Percentiles rank a stretch among this genome's conserved stretches.
Conservation (phyloP, 768 basidiomycete genomes). For the Amanita pseudoporphyria region DNA sequence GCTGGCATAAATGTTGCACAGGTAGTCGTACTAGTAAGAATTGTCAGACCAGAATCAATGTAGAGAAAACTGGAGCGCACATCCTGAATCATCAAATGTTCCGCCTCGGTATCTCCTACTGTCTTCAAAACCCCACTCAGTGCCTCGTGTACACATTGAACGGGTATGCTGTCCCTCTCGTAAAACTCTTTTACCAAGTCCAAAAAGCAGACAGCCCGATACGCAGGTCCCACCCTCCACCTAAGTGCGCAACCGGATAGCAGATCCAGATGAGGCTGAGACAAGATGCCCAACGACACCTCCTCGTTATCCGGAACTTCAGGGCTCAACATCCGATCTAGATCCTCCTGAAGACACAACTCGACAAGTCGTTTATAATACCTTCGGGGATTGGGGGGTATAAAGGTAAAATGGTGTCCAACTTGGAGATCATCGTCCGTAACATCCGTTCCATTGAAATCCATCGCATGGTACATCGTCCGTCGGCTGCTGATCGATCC, state of each 20-base stretch:
- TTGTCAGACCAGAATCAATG: constrained; percentile 7
- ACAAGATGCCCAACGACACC: constrained; percentile 88
- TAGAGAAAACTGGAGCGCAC: constrained; percentile 37
- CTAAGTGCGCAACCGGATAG: constrained; percentile 81
- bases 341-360: constrained; percentile 71
- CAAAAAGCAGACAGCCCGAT: constrained; percentile 72
- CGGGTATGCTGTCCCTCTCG: constrained; percentile 82
- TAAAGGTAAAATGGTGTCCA: constrained; percentile 78
- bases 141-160: constrained; percentile 93
- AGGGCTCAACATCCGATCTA: constrained; percentile 83
- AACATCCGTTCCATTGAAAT: constrained; percentile 19
- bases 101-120: constrained; percentile 57
- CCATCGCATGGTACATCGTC: constrained; percentile 33
- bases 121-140: constrained; percentile 64
- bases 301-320: constrained; percentile 93
- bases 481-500: constrained; percentile 60
- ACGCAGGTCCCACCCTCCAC: constrained; percentile 81
- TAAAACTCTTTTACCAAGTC: constrained; percentile 82
- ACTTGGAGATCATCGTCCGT: constrained; percentile 63
- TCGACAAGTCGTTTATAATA: constrained; percentile 82
- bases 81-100: constrained; percentile 75
- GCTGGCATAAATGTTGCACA: constrained; percentile 56
- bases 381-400: constrained; percentile 80
- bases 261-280: constrained; percentile 66
- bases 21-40: constrained; percentile 47